These are phyloP conservation scores for Allium cepa DNA, from an alignment of 106 monocot genomes.

Conservation along the genomic window DNA sequence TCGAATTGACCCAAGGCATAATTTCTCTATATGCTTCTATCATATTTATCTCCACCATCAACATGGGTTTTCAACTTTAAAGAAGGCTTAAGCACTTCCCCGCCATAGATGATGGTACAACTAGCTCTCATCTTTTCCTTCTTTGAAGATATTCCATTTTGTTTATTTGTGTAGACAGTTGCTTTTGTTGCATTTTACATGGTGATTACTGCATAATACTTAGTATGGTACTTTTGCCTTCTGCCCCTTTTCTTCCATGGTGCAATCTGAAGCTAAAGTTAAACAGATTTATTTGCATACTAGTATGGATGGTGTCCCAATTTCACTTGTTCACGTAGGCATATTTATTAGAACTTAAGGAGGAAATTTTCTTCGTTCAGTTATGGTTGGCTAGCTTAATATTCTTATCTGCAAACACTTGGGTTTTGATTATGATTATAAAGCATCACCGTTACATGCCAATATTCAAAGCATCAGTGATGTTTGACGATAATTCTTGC, in stretches of 20 bases:
- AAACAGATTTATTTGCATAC: constrained; percentile 47
- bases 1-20: constrained; percentile 88
- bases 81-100: constrained; percentile 72
- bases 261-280: constrained; percentile 58
- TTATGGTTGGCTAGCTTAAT: constrained; percentile 79
- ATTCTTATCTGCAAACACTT: constrained; percentile 66
- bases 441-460: constrained; percentile 50
- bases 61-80: constrained; percentile 54
- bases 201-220: constrained; percentile 94
- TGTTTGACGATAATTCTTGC: constrained; percentile 1
- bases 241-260: constrained; percentile 89
- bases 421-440: constrained; percentile 42
- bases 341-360: constrained; percentile 84
- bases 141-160: constrained; percentile 66
- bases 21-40: constrained; percentile 96
- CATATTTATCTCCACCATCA: constrained; percentile 93
- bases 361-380: constrained; percentile 54
- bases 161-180: constrained; percentile 84
- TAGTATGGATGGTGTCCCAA: constrained; percentile 72
- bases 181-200: constrained; percentile 97
- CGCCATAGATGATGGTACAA: constrained; percentile 84
- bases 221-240: constrained; percentile 96
- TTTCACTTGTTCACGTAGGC: constrained; percentile 88
- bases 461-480: constrained; percentile 25
- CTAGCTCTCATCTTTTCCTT: constrained; percentile 48